Evolutionary conservation across 192 early-diverging fungal species (phyloP), one percentile per base, ranked within the genome.

Genomic region (Geosiphon pyriformis): DNA sequence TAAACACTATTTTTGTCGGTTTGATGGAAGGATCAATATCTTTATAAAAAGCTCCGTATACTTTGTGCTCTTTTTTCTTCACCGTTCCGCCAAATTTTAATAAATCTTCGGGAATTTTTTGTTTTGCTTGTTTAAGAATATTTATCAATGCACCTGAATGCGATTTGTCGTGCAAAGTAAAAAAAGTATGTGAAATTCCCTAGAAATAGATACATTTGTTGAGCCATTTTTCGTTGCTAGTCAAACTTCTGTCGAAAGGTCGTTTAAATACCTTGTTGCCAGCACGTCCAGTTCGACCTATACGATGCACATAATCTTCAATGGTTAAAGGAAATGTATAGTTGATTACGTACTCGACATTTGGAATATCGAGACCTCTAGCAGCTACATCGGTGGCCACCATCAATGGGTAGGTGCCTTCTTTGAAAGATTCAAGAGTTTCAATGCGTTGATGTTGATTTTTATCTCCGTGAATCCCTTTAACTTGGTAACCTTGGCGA

Each of bases 341-440:
- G 76, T 98, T 98, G 72, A 98, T 91, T 22, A 98, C 96, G 72
- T 92, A 91, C 61, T 94, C 93, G 42, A 98, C 92, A 63, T 94
- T 88, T 8, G 94, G 91, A 67, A 90, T 88, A 70, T 90, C 90
- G 23, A 95, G 78, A 48, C 94, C 94, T 73, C 94, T 87, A 35
- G 88, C 90, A 63, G 92, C 92, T 46, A 95, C 92, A 76, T 95
- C 94, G 2, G 96, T 98, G 2, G 96, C 94, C 61, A 98, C 82
- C 82, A 96, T 78, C 34, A 98, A 76, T 12, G 94, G 93, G 22
- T 81, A 80, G 25, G 76, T 79, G 46, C 94, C 94, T 67, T 79
- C 80, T 73, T 88, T 90, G 81, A 98, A 98, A 0, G 80, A 72
- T 29, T 84, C 80, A 33, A 98, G 79, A 1, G 92, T 92, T 29